Evolutionary conservation across 1,284 basidiomycete genomes (phyloP).

Genomic region (Anthracocystis walkeri): DNA sequence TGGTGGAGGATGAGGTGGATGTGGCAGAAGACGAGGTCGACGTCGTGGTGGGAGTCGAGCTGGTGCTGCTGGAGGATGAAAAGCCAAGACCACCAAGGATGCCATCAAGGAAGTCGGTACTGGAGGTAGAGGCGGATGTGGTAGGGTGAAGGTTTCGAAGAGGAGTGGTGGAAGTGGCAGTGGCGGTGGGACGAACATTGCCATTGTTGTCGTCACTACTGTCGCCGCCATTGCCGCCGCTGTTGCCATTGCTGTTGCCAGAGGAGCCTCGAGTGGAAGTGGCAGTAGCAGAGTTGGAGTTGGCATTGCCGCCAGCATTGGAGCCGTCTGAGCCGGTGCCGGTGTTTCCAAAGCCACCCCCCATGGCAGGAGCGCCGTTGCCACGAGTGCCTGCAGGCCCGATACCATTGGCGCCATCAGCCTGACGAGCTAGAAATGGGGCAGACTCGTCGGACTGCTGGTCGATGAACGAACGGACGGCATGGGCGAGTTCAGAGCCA

Average conservation of each 20-base stretch:
- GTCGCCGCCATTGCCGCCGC: neutral
- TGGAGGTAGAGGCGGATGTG: conserved; percentile 19
- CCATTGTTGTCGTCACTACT: neutral
- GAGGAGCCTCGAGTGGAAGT: conserved; percentile 20
- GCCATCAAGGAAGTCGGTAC: conserved; percentile 1
- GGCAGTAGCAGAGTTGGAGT: conserved; percentile 8
- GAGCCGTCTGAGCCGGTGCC: conserved; percentile 5
- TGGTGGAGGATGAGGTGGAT: conserved; percentile 26
- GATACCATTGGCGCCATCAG: conserved; percentile 28
- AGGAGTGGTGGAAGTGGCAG: conserved; percentile 15
- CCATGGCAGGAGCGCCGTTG: conserved; percentile 19
- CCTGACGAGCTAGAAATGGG: conserved; percentile 30
- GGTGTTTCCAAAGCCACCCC: conserved; percentile 15
- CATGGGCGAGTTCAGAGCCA: conserved; percentile 32
- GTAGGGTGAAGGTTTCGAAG: conserved; percentile 24
- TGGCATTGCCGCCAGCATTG: conserved; percentile 8
- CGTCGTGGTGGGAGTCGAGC: conserved; percentile 8
- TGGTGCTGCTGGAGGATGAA: neutral
- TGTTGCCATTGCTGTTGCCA: conserved; percentile 13
- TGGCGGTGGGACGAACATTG: conserved; percentile 14
- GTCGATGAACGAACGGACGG: conserved; percentile 35
- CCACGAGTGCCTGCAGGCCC: conserved; percentile 16
- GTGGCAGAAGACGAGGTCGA: conserved; percentile 26
- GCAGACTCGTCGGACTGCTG: conserved; percentile 5
- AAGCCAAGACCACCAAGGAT: neutral